Conservation (phyloP, 2,329 filamentous ascomycete species). For the Lithohypha guttulata region DNA sequence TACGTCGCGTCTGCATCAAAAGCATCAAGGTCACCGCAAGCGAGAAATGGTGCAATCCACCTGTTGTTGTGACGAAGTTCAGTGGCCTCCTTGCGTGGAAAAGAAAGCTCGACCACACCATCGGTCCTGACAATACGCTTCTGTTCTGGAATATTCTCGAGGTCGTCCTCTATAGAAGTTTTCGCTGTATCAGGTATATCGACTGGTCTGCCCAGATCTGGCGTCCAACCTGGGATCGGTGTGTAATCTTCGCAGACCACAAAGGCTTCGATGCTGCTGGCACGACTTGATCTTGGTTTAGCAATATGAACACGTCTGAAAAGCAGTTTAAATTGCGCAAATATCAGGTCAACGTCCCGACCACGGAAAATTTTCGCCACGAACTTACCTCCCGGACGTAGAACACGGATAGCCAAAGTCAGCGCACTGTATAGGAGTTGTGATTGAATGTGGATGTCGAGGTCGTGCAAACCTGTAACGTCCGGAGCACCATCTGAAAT, state of each 20-base stretch:
- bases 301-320: conserved; percentile 81
- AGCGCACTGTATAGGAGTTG: conserved; percentile 90
- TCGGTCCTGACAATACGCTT: conserved; percentile 26
- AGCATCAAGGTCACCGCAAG: conserved; percentile 89
- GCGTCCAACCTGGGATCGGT: conserved; percentile 36
- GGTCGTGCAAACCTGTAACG: conserved; percentile 89
- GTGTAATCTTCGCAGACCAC: conserved; percentile 92
- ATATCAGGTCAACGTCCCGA: conserved; percentile 89
- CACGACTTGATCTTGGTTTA: conserved; percentile 87
- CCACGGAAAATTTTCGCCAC: conserved; percentile 97
- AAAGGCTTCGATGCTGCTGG: conserved; percentile 93
- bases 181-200: conserved; percentile 8
- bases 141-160: conserved; percentile 20
- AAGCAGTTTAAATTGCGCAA: conserved; percentile 84
- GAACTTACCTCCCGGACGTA: conserved; percentile 87
- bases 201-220: conserved; percentile 27
- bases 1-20: conserved; percentile 94
- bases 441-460: conserved; percentile 96
- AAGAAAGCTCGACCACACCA: conserved; percentile 26
- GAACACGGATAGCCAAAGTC: conserved; percentile 83
- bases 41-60: conserved; percentile 93
- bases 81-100: conserved; percentile 32
- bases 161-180: conserved; percentile 1
- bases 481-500: conserved; percentile 93
- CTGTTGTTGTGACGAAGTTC: conserved; percentile 25